Percentiles rank a stretch among this genome's conserved stretches.
These are phyloP conservation scores for Aegilops tauschii DNA, from an alignment of 176 grass and related monocot species.

Conservation along the genomic window DNA sequence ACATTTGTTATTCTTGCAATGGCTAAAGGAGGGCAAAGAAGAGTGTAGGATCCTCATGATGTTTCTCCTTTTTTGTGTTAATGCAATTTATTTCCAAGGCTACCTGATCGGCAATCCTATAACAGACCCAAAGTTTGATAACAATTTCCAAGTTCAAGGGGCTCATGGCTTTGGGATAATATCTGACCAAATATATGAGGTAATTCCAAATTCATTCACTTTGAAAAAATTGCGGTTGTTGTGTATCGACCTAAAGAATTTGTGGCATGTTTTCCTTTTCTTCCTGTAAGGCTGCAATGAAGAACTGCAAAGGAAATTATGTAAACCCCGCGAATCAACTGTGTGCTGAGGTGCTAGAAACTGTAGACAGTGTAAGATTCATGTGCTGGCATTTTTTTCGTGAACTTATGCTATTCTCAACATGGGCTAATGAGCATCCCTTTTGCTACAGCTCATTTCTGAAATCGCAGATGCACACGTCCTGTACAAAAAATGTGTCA, in stretches of 20 bases:
- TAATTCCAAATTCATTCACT: neutral
- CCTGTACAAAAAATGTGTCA: slow-evolving; percentile 29
- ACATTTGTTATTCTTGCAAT: neutral
- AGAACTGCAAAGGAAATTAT: slow-evolving; percentile 37
- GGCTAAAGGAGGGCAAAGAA: neutral
- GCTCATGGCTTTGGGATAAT: slow-evolving; percentile 61
- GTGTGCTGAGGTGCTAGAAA: slow-evolving; percentile 12
- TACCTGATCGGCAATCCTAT: slow-evolving; percentile 51
- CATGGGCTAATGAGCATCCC: neutral
- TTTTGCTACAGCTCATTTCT: neutral
- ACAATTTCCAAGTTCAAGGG: slow-evolving; percentile 8
- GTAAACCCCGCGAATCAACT: slow-evolving; percentile 5
- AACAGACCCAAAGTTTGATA: slow-evolving; percentile 24
- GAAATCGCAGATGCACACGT: neutral
- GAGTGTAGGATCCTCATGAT: neutral
- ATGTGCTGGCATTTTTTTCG: neutral
- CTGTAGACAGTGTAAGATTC: slow-evolving; percentile 18
- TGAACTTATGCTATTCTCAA: neutral
- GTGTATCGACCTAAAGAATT: neutral
- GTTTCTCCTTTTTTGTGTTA: neutral
- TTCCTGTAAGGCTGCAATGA: neutral
- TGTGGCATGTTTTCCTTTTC: neutral
- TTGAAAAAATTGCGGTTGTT: neutral
- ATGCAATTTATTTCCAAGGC: slow-evolving; percentile 30
- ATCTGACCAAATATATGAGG: slow-evolving; percentile 58